Evolutionary conservation across 179 eudicot genomes (phyloP).

Genomic region (Silene coronaria): DNA sequence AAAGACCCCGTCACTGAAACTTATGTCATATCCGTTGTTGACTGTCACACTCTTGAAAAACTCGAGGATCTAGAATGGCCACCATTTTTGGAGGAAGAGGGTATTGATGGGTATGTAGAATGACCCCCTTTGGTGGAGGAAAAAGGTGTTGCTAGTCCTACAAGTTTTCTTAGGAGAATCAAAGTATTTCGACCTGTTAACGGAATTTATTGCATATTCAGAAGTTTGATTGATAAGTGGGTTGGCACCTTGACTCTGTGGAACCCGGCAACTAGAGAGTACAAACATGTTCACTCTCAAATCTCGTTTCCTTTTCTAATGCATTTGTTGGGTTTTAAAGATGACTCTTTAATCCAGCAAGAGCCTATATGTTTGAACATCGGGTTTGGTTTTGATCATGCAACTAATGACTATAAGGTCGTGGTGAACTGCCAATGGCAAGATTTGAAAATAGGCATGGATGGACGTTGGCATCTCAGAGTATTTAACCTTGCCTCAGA

Average conservation of each 20-base stretch:
- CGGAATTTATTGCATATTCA: not conserved
- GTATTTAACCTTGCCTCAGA: not conserved
- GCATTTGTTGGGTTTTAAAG: not conserved
- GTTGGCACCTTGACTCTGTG: not conserved
- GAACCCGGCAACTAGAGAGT: slow-evolving; percentile 7
- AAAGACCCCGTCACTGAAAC: too few species aligned
- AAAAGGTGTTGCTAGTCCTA: too few species aligned
- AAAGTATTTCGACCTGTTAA: not conserved
- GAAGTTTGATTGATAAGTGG: not conserved
- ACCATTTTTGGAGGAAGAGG: too few species aligned
- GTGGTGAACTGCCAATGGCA: slow-evolving; percentile 4
- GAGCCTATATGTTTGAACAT: not conserved
- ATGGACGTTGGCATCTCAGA: not conserved
- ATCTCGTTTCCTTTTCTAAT: not conserved
- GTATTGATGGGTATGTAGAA: not conserved
- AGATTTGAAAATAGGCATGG: not conserved
- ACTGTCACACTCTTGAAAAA: not conserved
- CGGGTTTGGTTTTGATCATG: slow-evolving; percentile 1
- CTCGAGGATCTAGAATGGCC: too few species aligned
- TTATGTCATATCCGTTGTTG: too few species aligned
- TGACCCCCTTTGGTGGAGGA: too few species aligned
- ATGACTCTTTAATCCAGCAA: not conserved
- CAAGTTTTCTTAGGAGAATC: not conserved
- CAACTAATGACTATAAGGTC: not conserved
- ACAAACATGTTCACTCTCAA: not conserved